Evolutionary conservation across 148 eudicot genomes (phyloP).

Genomic region (Chenopodium berlandieri): DNA sequence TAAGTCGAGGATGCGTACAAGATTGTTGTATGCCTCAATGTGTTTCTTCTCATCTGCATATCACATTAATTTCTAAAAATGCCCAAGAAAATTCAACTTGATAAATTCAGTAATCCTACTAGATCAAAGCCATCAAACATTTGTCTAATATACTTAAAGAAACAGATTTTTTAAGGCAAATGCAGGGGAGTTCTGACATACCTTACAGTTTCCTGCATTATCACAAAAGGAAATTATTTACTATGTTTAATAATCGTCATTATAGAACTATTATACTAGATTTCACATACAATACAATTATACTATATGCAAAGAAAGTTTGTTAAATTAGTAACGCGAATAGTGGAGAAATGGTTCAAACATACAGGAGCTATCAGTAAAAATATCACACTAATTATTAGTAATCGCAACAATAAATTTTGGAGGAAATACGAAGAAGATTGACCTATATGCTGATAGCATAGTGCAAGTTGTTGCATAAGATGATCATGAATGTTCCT

Average conservation of each 20-base stretch:
- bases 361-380: too few species aligned
- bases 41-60: constrained; percentile 83
- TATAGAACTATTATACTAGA: too few species aligned
- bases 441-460: constrained; percentile 77
- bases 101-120: neutral
- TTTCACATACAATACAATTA: neutral
- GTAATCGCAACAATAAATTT: neutral
- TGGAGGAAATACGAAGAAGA: neutral
- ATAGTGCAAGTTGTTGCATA: constrained; percentile 52
- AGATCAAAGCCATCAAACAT: neutral
- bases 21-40: constrained; percentile 52
- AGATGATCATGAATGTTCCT: constrained; percentile 73
- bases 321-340: neutral
- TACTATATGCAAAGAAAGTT: neutral
- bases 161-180: neutral
- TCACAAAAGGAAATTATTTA: too few species aligned
- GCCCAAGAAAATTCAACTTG: too few species aligned
- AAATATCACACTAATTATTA: too few species aligned
- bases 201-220: too few species aligned
- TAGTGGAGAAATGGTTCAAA: too few species aligned
- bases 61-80: neutral
- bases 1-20: constrained; percentile 57
- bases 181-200: neutral
- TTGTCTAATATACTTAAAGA: neutral
- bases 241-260: too few species aligned